Conservation (phyloP, 192 early-diverging fungal genomes). For the Rhizophagus sp. region DNA sequence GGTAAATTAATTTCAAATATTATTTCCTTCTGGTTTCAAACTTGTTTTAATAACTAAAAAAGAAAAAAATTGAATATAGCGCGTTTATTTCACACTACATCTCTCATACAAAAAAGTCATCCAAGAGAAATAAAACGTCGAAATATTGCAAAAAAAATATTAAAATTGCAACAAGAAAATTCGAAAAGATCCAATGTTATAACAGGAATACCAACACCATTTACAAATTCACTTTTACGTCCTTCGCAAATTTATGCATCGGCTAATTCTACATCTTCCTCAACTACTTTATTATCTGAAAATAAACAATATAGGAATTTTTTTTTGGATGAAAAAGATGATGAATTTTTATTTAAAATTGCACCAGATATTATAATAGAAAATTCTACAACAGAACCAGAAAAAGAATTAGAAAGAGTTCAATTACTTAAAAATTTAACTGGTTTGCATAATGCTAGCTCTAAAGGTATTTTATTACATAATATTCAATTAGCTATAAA, state of each 20-base stretch:
- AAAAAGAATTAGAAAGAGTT: constrained; percentile 52
- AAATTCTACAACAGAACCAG: constrained; percentile 19
- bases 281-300: not conserved
- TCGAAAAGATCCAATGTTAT: constrained; percentile 37
- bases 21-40: not conserved
- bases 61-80: not conserved
- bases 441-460: constrained; percentile 80
- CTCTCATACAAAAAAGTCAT: not conserved
- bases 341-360: constrained; percentile 49
- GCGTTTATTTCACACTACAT: not conserved
- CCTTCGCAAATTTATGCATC: constrained; percentile 37
- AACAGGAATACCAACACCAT: constrained; percentile 41
- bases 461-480: constrained; percentile 71
- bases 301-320: constrained; percentile 16
- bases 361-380: constrained; percentile 41
- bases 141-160: constrained; percentile 39
- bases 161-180: constrained; percentile 33
- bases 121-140: constrained; percentile 32
- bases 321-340: constrained; percentile 50
- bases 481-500: constrained; percentile 74
- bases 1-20: too few relatives aligned
- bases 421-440: constrained; percentile 72
- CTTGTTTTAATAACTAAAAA: not conserved
- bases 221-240: constrained; percentile 39
- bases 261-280: constrained; percentile 1